phyloP scores from a whole-genome alignment of 2,329 filamentous ascomycete genomes.

The Beauveria pseudobassiana region DNA sequence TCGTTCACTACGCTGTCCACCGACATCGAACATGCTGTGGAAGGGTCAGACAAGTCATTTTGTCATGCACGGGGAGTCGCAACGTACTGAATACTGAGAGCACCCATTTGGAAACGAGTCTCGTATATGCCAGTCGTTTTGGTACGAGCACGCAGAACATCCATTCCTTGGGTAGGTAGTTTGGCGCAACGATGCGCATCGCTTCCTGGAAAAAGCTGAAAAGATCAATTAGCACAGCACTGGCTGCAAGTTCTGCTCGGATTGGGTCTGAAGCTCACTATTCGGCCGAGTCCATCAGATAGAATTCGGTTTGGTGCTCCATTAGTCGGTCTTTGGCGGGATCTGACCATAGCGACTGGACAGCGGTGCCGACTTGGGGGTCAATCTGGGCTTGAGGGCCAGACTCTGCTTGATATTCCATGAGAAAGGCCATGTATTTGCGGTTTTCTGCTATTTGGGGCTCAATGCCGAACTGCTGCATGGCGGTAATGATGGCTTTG shows the following conservation, averaged over 20 bases:
- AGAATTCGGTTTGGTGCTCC: slow-evolving; percentile 95
- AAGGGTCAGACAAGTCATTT: background rate
- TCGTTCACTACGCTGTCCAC: slow-evolving; percentile 90
- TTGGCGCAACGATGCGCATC: slow-evolving; percentile 69
- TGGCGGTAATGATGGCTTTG: slow-evolving; percentile 83
- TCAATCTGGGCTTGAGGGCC: slow-evolving; percentile 84
- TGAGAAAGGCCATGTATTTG: slow-evolving; percentile 69
- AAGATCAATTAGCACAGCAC: background rate
- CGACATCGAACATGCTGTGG: slow-evolving; percentile 94
- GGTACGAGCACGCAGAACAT: slow-evolving; percentile 89
- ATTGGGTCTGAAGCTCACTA: slow-evolving; percentile 59
- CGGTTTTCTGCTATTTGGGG: slow-evolving; percentile 64
- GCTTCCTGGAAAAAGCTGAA: slow-evolving; percentile 92
- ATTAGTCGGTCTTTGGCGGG: slow-evolving; percentile 74
- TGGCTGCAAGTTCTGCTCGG: slow-evolving; percentile 1
- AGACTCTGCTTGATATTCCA: slow-evolving; percentile 83
- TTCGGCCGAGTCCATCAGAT: slow-evolving; percentile 97
- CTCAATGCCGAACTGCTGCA: slow-evolving; percentile 85
- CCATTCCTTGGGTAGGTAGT: slow-evolving; percentile 93
- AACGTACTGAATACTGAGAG: slow-evolving; percentile 93
- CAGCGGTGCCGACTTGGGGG: slow-evolving; percentile 69
- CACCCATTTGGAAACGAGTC: slow-evolving; percentile 96
- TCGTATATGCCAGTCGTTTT: slow-evolving; percentile 99
- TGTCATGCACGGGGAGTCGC: background rate
- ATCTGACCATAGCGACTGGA: slow-evolving; percentile 85